Base-by-base conservation (phyloP, 1,139 yeast genomes). In the Geotrichum reessii region DNA sequence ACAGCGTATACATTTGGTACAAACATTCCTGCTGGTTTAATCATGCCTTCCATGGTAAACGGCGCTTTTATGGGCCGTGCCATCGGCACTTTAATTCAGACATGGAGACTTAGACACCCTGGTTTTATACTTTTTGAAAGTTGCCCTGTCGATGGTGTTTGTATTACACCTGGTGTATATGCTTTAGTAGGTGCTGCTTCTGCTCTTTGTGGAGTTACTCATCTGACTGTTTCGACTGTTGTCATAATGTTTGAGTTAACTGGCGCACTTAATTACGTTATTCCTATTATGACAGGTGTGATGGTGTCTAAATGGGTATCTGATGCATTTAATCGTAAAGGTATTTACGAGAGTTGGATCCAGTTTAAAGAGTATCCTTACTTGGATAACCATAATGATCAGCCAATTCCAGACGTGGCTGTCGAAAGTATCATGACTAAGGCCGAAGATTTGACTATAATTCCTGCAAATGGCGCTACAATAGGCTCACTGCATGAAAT, bases 131-230 rank as follows among this genome's bases (percentile, higher is more conserved):
- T 74, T 48, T 69, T 69, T 52, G 55, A 66, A n/a, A 58, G 70
- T 2, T 74, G 76, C 56, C 73, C 76, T n/a, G 74, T 76, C 0
- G 83, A 84, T 62, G 78, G 74, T 0, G 76, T 74, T 40, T 87
- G 95, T 67, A 82, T 92, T 24, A 88, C 92, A 1, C 95, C 97
- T 0, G 98, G 97, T 0, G 90, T 95, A 0, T 93, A 92, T 72
- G 96, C 99, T 0, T 86, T 95, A 61, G 80, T 95, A n/a, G 99
- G 99, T 1, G 98, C 99, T 0, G 98, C 95, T 0, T 95, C 98
- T 1, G 91, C 97, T 0, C 77, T 95, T 53, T 86, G 96, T 70
- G 99, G 99, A 3, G 90, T 91, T 22, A 93, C 99, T 0, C 89
- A 93, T 65, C 76, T 95, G 63, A 91, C 97, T 0, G 87, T 93